Percentiles rank a stretch among this genome's conserved stretches.
Conservation (phyloP, 31 red algal genomes). For the Odonthalia washingtoniensis region DNA sequence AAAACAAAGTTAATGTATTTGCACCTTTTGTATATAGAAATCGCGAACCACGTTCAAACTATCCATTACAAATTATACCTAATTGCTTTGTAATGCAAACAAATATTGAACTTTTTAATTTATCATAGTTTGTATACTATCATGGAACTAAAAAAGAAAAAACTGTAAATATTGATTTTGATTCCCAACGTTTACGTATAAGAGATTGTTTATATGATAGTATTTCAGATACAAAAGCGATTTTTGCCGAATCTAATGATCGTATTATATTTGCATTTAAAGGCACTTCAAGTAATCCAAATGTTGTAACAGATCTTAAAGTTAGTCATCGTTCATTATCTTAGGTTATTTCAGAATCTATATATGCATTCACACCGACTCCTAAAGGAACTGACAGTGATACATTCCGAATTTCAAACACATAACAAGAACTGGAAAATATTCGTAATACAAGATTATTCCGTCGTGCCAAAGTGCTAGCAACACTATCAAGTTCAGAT, state of each 20-base stretch:
- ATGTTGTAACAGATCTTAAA: conserved; percentile 78
- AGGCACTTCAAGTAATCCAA: too few species aligned
- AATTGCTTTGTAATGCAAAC: conserved; percentile 86
- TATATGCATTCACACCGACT: too few species aligned
- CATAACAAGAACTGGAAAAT: too few species aligned
- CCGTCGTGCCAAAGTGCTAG: conserved; percentile 75
- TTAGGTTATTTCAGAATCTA: too few species aligned
- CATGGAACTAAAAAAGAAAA: conserved; percentile 67
- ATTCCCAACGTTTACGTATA: too few species aligned
- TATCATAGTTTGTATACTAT: conserved; percentile 81
- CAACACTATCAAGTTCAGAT: conserved; percentile 79
- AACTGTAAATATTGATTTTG: conserved; percentile 44
- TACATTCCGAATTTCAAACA: too few species aligned
- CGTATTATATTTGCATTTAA: conserved; percentile 87
- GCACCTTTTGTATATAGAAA: conserved; percentile 71
- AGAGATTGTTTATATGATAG: conserved; percentile 55
- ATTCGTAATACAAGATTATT: too few species aligned
- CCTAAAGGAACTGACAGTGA: too few species aligned
- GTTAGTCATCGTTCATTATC: conserved; percentile 53
- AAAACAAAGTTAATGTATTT: too few species aligned
- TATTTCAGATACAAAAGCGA: conserved; percentile 78
- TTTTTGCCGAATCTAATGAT: conserved; percentile 74
- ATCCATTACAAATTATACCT: conserved; percentile 22
- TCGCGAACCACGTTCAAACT: conserved; percentile 52
- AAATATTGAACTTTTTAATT: conserved; percentile 71